These are phyloP conservation scores for Medicago ruthenica DNA, from an alignment of 306 rosid species.

Conservation along the genomic window DNA sequence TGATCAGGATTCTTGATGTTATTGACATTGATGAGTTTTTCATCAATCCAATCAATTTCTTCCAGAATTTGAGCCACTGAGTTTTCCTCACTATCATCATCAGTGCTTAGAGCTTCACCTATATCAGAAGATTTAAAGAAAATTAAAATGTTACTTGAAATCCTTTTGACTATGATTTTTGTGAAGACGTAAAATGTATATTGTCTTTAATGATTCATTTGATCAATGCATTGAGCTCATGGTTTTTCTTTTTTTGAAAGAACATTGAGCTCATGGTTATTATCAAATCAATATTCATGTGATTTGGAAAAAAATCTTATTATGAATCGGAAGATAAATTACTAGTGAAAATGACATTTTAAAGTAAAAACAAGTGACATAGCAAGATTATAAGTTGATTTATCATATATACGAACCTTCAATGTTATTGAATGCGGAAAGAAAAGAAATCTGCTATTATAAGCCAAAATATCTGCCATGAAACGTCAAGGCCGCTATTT, in stretches of 20 bases:
- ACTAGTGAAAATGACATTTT: no score
- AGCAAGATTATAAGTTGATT: no score
- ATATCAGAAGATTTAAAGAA: conserved; percentile 47
- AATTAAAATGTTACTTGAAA: conserved; percentile 10
- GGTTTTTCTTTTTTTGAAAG: no score
- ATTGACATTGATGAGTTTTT: conserved; percentile 44
- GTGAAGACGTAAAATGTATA: conserved; percentile 18
- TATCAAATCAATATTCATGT: neutral
- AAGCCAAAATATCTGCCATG: neutral
- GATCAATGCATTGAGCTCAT: conserved; percentile 1
- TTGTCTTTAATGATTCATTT: conserved; percentile 2
- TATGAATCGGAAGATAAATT: no score
- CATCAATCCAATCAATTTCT: conserved; percentile 43
- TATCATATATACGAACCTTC: no score
- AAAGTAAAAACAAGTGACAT: no score
- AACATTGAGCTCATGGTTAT: conserved; percentile 3
- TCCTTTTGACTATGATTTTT: conserved; percentile 7
- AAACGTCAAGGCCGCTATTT: neutral
- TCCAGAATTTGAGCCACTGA: conserved; percentile 52
- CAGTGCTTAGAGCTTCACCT: conserved; percentile 59
- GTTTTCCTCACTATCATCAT: conserved; percentile 51
- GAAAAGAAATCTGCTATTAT: neutral
- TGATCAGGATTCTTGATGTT: conserved; percentile 64
- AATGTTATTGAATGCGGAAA: neutral
- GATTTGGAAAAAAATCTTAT: neutral